Percentiles rank a stretch among this genome's conserved stretches.
Evolutionary conservation across 805 yeast species (phyloP).

Genomic region (Zygosaccharomyces kombuchaensis): DNA sequence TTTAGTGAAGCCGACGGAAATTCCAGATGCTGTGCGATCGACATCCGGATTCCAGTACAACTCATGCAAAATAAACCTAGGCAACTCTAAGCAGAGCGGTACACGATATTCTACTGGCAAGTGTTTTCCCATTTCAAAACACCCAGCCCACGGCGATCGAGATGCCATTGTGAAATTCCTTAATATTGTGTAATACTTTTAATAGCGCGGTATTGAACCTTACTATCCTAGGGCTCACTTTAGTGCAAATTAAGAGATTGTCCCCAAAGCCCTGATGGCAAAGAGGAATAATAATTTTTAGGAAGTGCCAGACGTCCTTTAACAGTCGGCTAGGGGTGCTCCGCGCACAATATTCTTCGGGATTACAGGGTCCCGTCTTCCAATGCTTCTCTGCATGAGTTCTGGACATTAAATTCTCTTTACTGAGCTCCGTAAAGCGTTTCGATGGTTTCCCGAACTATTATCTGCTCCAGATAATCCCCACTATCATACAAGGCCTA

Average conservation of each 20-base stretch:
- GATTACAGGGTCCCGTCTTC: too few species aligned
- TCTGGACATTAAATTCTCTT: too few species aligned
- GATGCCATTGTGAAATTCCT: constrained; percentile 85
- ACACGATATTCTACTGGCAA: constrained; percentile 47
- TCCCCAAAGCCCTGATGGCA: not conserved
- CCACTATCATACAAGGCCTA: constrained; percentile 14
- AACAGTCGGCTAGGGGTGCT: too few species aligned
- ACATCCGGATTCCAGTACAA: too few species aligned
- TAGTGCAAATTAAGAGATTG: not conserved
- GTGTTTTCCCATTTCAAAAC: constrained; percentile 82
- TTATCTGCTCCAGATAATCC: constrained; percentile 17
- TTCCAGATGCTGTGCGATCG: too few species aligned
- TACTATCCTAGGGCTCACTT: constrained; percentile 66
- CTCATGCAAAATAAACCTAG: constrained; percentile 85
- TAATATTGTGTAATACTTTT: constrained; percentile 63
- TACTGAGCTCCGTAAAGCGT: too few species aligned
- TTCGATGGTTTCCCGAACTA: too few species aligned
- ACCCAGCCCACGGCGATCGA: too few species aligned
- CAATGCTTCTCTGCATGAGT: too few species aligned
- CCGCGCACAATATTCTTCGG: too few species aligned
- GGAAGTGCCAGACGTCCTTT: not conserved
- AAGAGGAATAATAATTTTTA: constrained; percentile 11
- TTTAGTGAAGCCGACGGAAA: too few species aligned
- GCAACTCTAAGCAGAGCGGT: constrained; percentile 72
- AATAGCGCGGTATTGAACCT: constrained; percentile 66